Base-by-base conservation (phyloP, 441 rosid species). In the Erodium moschatum region DNA sequence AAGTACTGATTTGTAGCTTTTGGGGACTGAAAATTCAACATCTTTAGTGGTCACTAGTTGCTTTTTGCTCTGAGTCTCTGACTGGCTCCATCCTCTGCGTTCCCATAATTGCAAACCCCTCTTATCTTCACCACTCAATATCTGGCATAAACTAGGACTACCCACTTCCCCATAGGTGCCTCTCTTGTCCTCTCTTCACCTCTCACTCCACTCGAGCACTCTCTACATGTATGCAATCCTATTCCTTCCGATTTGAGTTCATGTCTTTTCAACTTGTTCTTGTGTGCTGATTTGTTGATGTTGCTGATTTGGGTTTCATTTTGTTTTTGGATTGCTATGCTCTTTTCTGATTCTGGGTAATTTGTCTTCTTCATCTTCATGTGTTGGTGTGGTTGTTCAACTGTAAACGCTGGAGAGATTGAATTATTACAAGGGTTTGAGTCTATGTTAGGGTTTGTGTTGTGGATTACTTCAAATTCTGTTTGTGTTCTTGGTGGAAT, bases 51-150 rank as follows among this genome's bases (percentile, higher is more conserved):
- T 50, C 58, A 50, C 58, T n/a, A 13, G 6, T 50, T 33, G 38
- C 38, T 33, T 33, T 50, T 50, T 13, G 58, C 58, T 50, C 58
- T 50, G 58, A n/a, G n/a, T 9, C 19, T 50, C 50, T 44, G 50
- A 44, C 50, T 10, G 1, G 50, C 58, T 50, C 58, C 58, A 50
- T 9, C 16, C 58, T 50, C 58, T 50, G 58, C 6, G 19, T 50
- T 50, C 19, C 58, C 58, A 50, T 50, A 50, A 50, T 15, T 50
- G 18, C 58, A 50, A n/a, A 13, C 12, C 58, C 58, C 7, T 50
- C 58, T 50, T 50, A 50, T 50, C 58, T 50, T n/a, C 12, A 50
- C 58, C 58, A 50, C 58, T 50, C 58, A 50, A 15, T n/a, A n/a
- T 50, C 58, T 50, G 58, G 18, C 18, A 50, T 13, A 50, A 50